Evolutionary conservation across 768 basidiomycete species (phyloP), one percentile per base, ranked within the genome.

Genomic region (Tubosaeta sp.): DNA sequence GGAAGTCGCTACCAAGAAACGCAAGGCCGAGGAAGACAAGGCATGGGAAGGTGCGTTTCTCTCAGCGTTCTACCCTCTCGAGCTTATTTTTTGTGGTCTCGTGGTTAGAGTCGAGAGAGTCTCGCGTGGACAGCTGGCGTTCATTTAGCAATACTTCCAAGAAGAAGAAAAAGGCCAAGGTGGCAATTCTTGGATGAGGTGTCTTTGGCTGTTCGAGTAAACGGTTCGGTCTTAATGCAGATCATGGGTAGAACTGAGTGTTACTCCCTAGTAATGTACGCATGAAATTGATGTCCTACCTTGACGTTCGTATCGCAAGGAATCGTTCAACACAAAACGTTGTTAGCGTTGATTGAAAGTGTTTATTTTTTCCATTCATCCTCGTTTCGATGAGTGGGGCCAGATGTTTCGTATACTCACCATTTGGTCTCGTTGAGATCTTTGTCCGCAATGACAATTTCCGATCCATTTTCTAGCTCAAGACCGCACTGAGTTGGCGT

Each of bases 21-120:
- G 93, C 48, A 95, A 95, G 70, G 86, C 78, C 1, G 91, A 94
- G 59, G 90, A 94, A 6, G 90, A 94, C 59, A 87, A 84, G 59
- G 72, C 68, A 22, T 96, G 93, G 93, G 93, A 95, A 76, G 90
- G 92, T 92, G 56, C 32, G 71, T 60, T 39, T 39, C 22, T 25
- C 46, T 8, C 27, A 5, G 3, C 13, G 19, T 4, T 36, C 25
- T 41, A 19, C 6, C 13, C 22, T 35, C 18, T 19, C 14, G n/a
- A 41, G 6, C 27, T 25, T 10, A 40, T 30, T 24, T 19, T 16
- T 11, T 44, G 19, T 49, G 19, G 4, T 30, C n/a, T 34, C 24
- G 51, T 44, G 44, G 1, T 45, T 63, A 88, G 87, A 86, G 51
- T 82, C 72, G 29, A 77, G 91, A 57, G 91, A 94, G 54, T 74